Base-by-base conservation (phyloP, 1,284 basidiomycete species). In the Cryptococcus hybrid region DNA sequence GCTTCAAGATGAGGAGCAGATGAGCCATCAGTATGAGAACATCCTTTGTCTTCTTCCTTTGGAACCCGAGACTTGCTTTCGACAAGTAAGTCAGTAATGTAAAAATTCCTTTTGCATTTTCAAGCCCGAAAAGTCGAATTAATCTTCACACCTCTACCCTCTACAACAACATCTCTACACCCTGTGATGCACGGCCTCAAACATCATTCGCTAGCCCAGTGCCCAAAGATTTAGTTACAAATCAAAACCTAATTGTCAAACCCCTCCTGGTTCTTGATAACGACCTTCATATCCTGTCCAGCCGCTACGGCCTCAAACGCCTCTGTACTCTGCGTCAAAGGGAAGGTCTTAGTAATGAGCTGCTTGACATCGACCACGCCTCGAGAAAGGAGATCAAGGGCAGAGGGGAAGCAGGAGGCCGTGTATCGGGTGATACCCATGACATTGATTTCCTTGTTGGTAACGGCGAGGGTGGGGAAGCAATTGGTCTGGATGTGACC, bases 381-480 rank as follows among this genome's bases (percentile, higher is more conserved):
- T 47, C 80, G 76, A 15, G 77, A 67, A 42, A 83, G 80, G 55
- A 85, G 78, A 59, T 81, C 80, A 59, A 85, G 82, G 6, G 83
- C 81, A 15, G 81, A 78, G 7, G 78, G 75, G 73, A 76, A 78
- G 51, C 72, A 75, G 12, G 69, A 67, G 0, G 76, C 63, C 24
- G 76, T 77, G 65, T 78, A 78, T 36, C 75, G 68, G 6, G 75
- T 76, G 59, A 76, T 67, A 36, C 74, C 91, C 67, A 87, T 88
- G 75, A 92, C 82, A 61, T 82, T 84, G 38, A 95, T 74, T 76
- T 95, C 90, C 79, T 92, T 93, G 62, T 75, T 75, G 35, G 75
- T 75, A 8, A 76, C 71, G 1, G 75, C 75, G 24, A 76, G 52
- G 13, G 64, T 75, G 4, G 75, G 75, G 65, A 75, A 72, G 12